These are phyloP conservation scores for Rhynchosporium agropyri DNA, from an alignment of 2,329 filamentous ascomycete species.

Conservation along the genomic window DNA sequence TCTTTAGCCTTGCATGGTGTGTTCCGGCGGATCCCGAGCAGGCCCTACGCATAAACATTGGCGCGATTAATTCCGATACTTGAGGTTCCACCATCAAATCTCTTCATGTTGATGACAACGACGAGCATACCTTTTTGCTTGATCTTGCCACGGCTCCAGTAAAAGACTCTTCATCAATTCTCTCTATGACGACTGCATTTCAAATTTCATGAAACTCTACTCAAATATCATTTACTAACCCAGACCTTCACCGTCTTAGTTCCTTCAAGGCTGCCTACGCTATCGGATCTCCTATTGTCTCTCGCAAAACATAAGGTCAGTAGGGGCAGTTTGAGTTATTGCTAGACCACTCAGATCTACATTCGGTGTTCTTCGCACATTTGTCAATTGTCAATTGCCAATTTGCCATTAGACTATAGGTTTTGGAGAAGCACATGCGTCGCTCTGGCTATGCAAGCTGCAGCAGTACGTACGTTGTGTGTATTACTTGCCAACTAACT, in stretches of 20 bases:
- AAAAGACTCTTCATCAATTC: conserved; percentile 5
- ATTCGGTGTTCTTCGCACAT: too few relatives aligned
- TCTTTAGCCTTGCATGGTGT: not conserved
- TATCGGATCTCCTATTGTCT: not conserved
- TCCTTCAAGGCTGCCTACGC: not conserved
- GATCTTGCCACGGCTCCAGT: conserved; percentile 17
- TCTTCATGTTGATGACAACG: conserved; percentile 18
- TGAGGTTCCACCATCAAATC: not conserved
- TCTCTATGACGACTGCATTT: not conserved
- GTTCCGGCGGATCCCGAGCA: conserved; percentile 12
- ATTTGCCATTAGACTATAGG: too few relatives aligned
- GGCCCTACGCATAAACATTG: too few relatives aligned
- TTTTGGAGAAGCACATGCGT: too few relatives aligned
- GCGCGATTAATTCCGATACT: conserved; percentile 13
- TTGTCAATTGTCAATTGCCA: too few relatives aligned
- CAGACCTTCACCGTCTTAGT: not conserved
- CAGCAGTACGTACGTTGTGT: too few relatives aligned
- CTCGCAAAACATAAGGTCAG: too few relatives aligned
- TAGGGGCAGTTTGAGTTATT: too few relatives aligned
- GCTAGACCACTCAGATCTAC: too few relatives aligned
- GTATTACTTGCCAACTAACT: too few relatives aligned
- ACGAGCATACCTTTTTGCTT: not conserved
- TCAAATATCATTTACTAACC: not conserved
- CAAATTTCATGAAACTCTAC: not conserved
- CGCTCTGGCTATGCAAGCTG: too few relatives aligned